phyloP scores from a whole-genome alignment of 768 basidiomycete genomes.

The Hypholoma sublateritium region DNA sequence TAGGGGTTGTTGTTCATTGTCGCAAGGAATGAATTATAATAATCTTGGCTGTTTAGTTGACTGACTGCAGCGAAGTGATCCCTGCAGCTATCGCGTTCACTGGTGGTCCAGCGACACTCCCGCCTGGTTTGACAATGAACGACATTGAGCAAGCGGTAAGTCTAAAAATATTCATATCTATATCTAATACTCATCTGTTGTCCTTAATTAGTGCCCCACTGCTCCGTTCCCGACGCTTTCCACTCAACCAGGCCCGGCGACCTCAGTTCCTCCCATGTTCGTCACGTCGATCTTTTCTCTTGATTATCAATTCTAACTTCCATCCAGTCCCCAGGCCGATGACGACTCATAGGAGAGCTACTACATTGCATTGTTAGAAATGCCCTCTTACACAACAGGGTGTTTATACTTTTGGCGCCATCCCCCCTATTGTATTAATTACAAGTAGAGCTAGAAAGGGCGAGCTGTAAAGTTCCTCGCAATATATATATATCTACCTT shows the following conservation, averaged over 20 bases:
- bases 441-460: too few relatives aligned
- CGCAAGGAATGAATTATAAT: too few relatives aligned
- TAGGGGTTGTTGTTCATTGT: too few relatives aligned
- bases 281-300: neutral
- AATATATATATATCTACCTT: too few relatives aligned
- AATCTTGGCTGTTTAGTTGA: constrained; percentile 15
- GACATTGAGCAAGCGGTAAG: constrained; percentile 29
- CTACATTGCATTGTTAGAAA: too few relatives aligned
- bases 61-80: constrained; percentile 47
- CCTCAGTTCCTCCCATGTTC: constrained; percentile 12
- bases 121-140: constrained; percentile 25
- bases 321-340: too few relatives aligned
- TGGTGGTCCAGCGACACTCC: constrained; percentile 26
- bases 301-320: too few relatives aligned
- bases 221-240: constrained; percentile 14
- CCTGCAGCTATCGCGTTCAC: constrained; percentile 29
- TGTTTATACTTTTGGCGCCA: too few relatives aligned
- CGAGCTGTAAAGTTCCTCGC: too few relatives aligned
- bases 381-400: too few relatives aligned
- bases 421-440: too few relatives aligned
- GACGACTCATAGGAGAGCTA: too few relatives aligned
- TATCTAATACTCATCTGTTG: constrained; percentile 1
- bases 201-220: constrained; percentile 11
- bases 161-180: constrained; percentile 14
- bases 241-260: constrained; percentile 16